Conservation (phyloP, 2,329 filamentous ascomycete species). For the Stemphylium beticola region DNA sequence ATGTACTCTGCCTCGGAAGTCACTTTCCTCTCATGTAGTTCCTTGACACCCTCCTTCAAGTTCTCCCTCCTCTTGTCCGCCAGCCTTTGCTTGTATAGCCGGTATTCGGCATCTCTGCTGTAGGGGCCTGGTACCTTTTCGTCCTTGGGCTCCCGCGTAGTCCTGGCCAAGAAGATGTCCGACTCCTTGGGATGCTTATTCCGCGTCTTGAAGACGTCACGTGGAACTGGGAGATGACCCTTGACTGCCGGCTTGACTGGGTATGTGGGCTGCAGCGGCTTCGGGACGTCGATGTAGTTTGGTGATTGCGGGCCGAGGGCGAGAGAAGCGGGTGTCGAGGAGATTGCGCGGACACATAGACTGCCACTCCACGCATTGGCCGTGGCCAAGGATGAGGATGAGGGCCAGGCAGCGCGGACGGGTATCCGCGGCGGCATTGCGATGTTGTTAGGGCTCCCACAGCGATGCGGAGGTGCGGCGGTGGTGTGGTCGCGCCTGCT, state of each 20-base stretch:
- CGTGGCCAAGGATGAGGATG: constrained; percentile 18
- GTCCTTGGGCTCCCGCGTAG: constrained; percentile 61
- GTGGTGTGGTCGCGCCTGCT: constrained; percentile 19
- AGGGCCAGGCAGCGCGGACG: constrained; percentile 45
- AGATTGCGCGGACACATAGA: constrained; percentile 47
- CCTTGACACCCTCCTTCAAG: constrained; percentile 71
- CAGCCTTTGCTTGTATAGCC: constrained; percentile 74
- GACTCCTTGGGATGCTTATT: constrained; percentile 60
- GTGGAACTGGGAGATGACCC: constrained; percentile 82
- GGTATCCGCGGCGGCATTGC: constrained; percentile 52
- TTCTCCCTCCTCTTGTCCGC: constrained; percentile 74
- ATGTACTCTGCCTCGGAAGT: constrained; percentile 29
- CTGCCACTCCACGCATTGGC: constrained; percentile 17
- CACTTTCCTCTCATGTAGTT: constrained; percentile 63
- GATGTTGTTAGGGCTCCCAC: constrained; percentile 10
- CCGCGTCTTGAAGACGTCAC: constrained; percentile 71
- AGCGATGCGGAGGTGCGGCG: constrained; percentile 22
- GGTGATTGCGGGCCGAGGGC: constrained; percentile 83
- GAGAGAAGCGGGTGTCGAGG: constrained; percentile 52
- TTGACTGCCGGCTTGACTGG: constrained; percentile 62
- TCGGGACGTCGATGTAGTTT: constrained; percentile 81
- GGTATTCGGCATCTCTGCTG: constrained; percentile 55
- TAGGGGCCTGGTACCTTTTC: constrained; percentile 43
- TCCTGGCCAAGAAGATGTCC: constrained; percentile 65
- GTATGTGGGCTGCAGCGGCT: constrained; percentile 72